A percentile compares a stretch with the other conserved stretches of the same genome.
phyloP scores from a whole-genome alignment of 129 eudicot genomes.

The Pseudognaphalium luteoalbum region DNA sequence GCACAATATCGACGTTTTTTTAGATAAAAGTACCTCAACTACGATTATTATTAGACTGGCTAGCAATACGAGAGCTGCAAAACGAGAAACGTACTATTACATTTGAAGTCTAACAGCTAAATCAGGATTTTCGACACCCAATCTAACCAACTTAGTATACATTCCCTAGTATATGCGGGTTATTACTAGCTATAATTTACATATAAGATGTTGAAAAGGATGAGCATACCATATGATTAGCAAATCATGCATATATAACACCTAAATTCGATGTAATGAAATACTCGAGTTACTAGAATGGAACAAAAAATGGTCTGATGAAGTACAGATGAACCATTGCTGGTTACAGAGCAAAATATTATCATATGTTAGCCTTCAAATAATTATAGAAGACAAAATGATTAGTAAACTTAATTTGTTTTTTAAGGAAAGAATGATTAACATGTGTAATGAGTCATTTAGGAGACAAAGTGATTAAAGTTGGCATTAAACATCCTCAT shows the following conservation, averaged over 20 bases:
- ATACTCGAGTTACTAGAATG: no score
- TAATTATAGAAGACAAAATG: background rate
- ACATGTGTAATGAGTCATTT: slow-evolving; percentile 21
- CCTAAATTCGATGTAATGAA: background rate
- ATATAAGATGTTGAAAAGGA: background rate
- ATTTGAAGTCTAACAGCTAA: no score
- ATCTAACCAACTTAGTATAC: no score
- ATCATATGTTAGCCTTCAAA: background rate
- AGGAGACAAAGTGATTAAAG: slow-evolving; percentile 25
- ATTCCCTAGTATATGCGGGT: background rate
- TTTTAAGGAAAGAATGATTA: slow-evolving; percentile 14
- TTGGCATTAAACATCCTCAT: slow-evolving; percentile 27
- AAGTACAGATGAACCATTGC: background rate
- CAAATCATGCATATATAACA: background rate
- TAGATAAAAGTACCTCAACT: no score
- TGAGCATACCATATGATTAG: background rate
- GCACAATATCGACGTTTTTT: no score
- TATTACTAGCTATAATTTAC: no score
- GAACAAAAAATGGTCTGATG: background rate
- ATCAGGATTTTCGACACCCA: no score
- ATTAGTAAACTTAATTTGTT: slow-evolving; percentile 1
- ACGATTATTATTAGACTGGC: no score
- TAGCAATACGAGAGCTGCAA: no score
- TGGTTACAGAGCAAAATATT: background rate
- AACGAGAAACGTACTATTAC: no score